phyloP scores from a whole-genome alignment of 495 filamentous ascomycete species.

The Diplogelasinospora grovesii region DNA sequence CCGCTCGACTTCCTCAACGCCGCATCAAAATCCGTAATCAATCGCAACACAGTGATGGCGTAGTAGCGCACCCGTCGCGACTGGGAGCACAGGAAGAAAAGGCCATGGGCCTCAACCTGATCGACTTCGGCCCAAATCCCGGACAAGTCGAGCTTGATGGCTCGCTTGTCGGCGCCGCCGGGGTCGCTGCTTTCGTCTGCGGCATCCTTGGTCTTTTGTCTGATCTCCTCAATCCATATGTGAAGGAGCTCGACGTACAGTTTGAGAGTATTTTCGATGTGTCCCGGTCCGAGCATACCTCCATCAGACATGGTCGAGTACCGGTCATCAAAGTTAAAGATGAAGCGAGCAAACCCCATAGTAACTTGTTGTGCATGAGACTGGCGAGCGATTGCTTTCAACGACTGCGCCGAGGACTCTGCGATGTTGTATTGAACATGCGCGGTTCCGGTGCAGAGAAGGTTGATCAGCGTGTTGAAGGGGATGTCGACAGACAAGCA shows the following conservation, averaged over 20 bases:
- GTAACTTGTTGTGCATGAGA: conserved; percentile 93
- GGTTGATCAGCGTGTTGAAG: conserved; percentile 89
- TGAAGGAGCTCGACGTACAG: conserved; percentile 89
- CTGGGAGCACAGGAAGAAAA: conserved; percentile 98
- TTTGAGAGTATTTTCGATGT: conserved; percentile 88
- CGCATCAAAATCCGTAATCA: conserved; percentile 90
- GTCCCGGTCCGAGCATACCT: conserved; percentile 88
- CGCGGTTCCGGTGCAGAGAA: conserved; percentile 93
- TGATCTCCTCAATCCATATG: conserved; percentile 97
- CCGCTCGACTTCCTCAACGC: conserved; percentile 62
- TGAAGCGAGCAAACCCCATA: conserved; percentile 92
- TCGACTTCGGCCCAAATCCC: conserved; percentile 87
- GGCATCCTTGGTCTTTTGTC: conserved; percentile 71
- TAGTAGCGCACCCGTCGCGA: conserved; percentile 81
- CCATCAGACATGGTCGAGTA: conserved; percentile 98
- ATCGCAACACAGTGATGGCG: conserved; percentile 82
- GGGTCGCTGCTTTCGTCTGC: conserved; percentile 56
- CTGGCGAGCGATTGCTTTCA: conserved; percentile 92
- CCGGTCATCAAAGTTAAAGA: conserved; percentile 94
- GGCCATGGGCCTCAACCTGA: conserved; percentile 90
- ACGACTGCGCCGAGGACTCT: conserved; percentile 78
- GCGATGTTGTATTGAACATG: conserved; percentile 93
- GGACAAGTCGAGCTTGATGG: conserved; percentile 77
- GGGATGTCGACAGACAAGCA: conserved; percentile 87
- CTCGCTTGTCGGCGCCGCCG: conserved; percentile 48